phyloP scores from a whole-genome alignment of 2,329 filamentous ascomycete species.

The Cordyceps cicadae region DNA sequence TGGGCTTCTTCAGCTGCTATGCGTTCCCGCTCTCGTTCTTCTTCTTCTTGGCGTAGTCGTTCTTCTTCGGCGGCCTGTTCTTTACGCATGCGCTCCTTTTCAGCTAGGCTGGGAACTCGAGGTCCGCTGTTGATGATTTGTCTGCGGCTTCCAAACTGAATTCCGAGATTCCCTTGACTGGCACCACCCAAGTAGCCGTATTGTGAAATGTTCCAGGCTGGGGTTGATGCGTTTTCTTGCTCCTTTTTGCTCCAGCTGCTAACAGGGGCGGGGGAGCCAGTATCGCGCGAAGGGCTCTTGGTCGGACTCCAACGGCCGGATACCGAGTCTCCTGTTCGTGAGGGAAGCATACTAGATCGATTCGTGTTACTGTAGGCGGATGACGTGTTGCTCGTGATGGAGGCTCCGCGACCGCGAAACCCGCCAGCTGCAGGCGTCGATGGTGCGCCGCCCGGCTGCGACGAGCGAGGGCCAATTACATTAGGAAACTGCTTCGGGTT shows the following conservation, averaged over 20 bases:
- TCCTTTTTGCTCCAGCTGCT: conserved; percentile 86
- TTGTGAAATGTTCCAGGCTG: conserved; percentile 97
- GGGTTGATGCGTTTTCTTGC: conserved; percentile 71
- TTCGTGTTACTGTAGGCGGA: conserved; percentile 35
- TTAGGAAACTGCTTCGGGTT: conserved; percentile 67
- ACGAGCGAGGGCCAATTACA: conserved; percentile 63
- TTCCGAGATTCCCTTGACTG: conserved; percentile 89
- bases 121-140: conserved; percentile 86
- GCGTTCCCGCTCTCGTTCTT: conserved; percentile 42
- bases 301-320: conserved; percentile 55
- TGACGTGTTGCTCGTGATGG: conserved; percentile 52
- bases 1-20: conserved; percentile 53
- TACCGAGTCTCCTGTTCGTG: conserved; percentile 44
- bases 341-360: conserved; percentile 32
- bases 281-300: conserved; percentile 51
- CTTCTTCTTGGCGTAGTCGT: conserved; percentile 44
- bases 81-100: conserved; percentile 65
- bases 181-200: conserved; percentile 98
- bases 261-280: conserved; percentile 47
- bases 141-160: conserved; percentile 81
- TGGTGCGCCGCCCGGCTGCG: conserved; percentile 46
- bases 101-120: conserved; percentile 68
- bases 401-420: conserved; percentile 39
- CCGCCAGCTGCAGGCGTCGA: conserved; percentile 34
- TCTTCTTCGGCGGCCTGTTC: conserved; percentile 53